Evolutionary conservation across 208 protist genomes (phyloP), one percentile per base, ranked within the genome.

Genomic region (Leishmania lainsoni): DNA sequence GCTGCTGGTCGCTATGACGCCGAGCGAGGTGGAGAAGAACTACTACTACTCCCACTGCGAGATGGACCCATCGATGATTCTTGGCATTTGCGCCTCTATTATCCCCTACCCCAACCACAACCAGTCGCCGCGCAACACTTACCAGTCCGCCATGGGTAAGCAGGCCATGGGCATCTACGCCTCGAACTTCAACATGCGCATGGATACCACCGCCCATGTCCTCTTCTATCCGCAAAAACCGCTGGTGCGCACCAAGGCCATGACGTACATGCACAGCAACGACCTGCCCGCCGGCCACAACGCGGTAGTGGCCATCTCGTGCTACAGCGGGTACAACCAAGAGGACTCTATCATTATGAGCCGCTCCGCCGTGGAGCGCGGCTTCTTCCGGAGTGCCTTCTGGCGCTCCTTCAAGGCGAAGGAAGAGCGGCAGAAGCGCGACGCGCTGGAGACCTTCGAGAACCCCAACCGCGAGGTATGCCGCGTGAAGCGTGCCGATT

Each of bases 41-140:
- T 94, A 90, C 70, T 90, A 98, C 71, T 98, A 97, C 81, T 94
- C 98, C 45, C 85, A 90, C 45, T 92, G 98, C 59, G 97, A 99
- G 83, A 94, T 98, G 84, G 94, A 98, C 75, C 95, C 95, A 39
- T 91, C 95, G 54, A 94, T 94, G 78, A 90, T 98, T 56, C 83
- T 98, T 5, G 96, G 96, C 49, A 93, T 98, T 75, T 92, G 94
- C 75, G 98, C 98, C 16, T 97, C 96, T 48, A 92, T 99, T 70
- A 99, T 99, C 86, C 99, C 99, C 17, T 99, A 99, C 91, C 99
- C 99, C 29, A 98, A 99, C 94, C 99, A 99, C 90, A 99, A 99
- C 89, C 99, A 99, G 91, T 99, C 99, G 3, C 99, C 99, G 48
- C 93, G 99, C 65, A 99, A 99, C 88, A 99, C 99, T 14, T 99